phyloP scores from a whole-genome alignment of 352 stramenopile species.

The Globisporangium yorkense region DNA sequence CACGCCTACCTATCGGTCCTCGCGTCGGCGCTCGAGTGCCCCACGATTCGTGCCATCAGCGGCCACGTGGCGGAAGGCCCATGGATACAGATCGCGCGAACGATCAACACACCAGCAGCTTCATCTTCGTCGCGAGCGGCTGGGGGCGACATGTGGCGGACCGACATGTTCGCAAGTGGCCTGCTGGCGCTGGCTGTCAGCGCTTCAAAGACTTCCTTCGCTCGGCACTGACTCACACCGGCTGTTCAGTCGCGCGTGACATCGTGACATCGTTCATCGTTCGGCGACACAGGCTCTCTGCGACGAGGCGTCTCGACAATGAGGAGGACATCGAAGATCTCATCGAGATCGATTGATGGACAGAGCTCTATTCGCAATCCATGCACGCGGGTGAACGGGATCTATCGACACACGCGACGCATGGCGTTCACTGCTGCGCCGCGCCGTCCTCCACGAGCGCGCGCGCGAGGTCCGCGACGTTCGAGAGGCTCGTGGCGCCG shows the following conservation, averaged over 20 bases:
- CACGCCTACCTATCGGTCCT: not conserved
- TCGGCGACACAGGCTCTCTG: not conserved
- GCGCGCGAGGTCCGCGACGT: constrained; percentile 38
- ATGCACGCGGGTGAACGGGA: no score
- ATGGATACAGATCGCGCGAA: not conserved
- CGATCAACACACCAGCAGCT: not conserved
- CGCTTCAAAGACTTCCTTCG: not conserved
- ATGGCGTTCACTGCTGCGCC: not conserved
- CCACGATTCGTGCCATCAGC: not conserved
- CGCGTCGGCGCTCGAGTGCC: not conserved
- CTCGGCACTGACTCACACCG: no score
- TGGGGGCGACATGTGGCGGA: not conserved
- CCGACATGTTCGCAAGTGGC: no score
- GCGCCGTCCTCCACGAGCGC: constrained; percentile 21
- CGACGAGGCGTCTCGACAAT: not conserved
- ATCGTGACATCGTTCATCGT: not conserved
- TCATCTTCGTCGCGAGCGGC: no score
- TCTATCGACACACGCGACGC: not conserved
- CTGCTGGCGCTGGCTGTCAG: not conserved
- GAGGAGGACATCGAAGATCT: no score
- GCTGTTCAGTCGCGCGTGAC: not conserved
- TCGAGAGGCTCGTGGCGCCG: constrained; percentile 35
- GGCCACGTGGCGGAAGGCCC: not conserved
- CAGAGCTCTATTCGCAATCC: no score
- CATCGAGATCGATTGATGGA: no score